Evolutionary conservation across 164 flowering plant species (phyloP), one percentile per base, ranked within the genome.

Genomic region (Liquidambar formosana): DNA sequence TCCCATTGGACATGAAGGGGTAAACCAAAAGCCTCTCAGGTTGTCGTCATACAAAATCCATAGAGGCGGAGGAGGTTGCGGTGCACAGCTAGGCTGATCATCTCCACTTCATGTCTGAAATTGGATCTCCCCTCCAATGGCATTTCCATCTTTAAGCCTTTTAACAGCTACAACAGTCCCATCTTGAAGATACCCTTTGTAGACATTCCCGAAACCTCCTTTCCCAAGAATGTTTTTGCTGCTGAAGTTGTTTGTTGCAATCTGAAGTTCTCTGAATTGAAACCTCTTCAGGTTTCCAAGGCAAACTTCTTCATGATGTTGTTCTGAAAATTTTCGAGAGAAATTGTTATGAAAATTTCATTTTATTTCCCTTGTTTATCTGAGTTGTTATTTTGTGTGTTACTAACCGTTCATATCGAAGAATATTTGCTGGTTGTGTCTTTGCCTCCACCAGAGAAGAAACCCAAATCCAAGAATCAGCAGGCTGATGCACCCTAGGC

Each of bases 1-100:
- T 89, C 43, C 94, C 90, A 63, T 87, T 89, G 8, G 91, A 83
- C 91, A 89, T 89, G 78, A 81, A 89, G 4, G 93, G 91, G 67
- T 88, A 88, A 45, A 88, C 93, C 62, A 86, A 65, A 33, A 87
- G 87, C 67, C 86, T 78, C 68, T 87, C 94, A 3, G 78, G 78
- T 75, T 23, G 82, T 43, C 3, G 92, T 84, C 71, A 83, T 81
- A 65, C 91, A 87, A 48, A 89, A 87, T 0, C 91, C 91, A 63
- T 67, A 84, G 25, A 89, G 81, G 0, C 89, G 73, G 66, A 89
- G 86, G 41, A 87, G 89, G 56, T 87, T 83, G 5, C 89, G 75
- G 61, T 89, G 94, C 8, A 89, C 91, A 5, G 91, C 94, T 12
- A 89, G 73, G 74, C 91, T 89, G 73, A 89, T 89, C 88, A 87